Conservation (phyloP, 768 basidiomycete genomes). For the Clavaria fumosa region DNA sequence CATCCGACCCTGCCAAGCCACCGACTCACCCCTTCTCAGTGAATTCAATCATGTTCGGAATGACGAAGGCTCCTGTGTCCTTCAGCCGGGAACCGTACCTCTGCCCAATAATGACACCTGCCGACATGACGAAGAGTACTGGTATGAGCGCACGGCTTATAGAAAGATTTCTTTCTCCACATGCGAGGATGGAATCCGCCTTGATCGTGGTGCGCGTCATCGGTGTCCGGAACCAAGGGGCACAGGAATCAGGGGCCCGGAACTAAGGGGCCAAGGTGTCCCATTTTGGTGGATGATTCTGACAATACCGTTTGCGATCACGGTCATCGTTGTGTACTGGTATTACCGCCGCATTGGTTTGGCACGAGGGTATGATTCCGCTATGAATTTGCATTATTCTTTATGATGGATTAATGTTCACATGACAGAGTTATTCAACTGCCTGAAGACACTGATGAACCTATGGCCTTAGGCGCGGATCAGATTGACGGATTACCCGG, state of each 20-base stretch:
- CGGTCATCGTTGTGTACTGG: conserved; percentile 63
- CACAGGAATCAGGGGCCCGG: no score
- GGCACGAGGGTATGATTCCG: conserved; percentile 51
- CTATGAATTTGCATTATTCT: conserved; percentile 3
- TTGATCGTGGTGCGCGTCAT: conserved; percentile 61
- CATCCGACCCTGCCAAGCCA: neutral
- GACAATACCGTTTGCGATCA: conserved; percentile 61
- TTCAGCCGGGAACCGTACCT: conserved; percentile 52
- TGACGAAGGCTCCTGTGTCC: conserved; percentile 54
- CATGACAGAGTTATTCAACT: no score
- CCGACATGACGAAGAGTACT: conserved; percentile 48
- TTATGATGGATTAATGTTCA: no score
- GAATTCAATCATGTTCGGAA: conserved; percentile 86
- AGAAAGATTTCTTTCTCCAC: conserved; percentile 81
- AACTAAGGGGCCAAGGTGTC: conserved; percentile 51
- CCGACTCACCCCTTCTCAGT: conserved; percentile 24
- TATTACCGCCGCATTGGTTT: conserved; percentile 65
- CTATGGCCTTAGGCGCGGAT: no score
- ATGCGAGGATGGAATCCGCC: conserved; percentile 69
- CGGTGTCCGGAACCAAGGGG: conserved; percentile 67
- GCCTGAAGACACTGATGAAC: no score
- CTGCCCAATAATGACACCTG: conserved; percentile 51
- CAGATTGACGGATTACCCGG: no score
- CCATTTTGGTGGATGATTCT: conserved; percentile 80
- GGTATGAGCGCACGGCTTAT: conserved; percentile 90